phyloP scores from a whole-genome alignment of 2,329 filamentous ascomycete species.

The Pseudogymnoascus sp. region DNA sequence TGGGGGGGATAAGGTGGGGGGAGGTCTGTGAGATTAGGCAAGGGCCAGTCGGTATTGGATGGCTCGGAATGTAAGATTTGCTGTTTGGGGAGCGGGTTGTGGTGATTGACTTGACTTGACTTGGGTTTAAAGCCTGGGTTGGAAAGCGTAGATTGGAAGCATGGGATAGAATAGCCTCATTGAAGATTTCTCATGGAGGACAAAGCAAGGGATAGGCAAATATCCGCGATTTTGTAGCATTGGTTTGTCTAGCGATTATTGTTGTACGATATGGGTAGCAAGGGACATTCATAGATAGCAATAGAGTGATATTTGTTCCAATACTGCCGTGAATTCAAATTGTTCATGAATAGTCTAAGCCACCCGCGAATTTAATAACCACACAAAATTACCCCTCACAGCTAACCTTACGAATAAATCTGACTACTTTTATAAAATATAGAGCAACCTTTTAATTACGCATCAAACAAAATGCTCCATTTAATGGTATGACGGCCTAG shows the following conservation, averaged over 20 bases:
- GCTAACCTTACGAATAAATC: background rate
- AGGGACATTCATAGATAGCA: background rate
- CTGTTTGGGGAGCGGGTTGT: background rate
- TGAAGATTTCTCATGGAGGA: background rate
- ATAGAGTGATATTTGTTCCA: background rate
- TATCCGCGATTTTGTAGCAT: background rate
- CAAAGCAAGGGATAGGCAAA: background rate
- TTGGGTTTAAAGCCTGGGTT: background rate
- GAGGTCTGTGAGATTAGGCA: conserved; percentile 22
- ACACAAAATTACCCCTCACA: background rate
- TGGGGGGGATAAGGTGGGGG: conserved; percentile 28
- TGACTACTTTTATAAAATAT: background rate
- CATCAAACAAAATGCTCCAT: background rate
- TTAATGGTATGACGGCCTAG: background rate
- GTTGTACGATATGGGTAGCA: background rate
- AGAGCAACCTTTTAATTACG: background rate
- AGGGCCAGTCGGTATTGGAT: background rate
- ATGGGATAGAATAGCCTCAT: background rate
- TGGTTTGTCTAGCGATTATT: background rate
- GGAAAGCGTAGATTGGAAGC: background rate
- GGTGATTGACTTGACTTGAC: background rate
- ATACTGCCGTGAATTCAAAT: background rate
- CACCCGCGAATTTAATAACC: background rate
- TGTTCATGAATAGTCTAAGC: background rate
- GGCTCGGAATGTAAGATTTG: background rate